phyloP scores from a whole-genome alignment of 495 filamentous ascomycete species.

The Wilcoxina mikolae region DNA sequence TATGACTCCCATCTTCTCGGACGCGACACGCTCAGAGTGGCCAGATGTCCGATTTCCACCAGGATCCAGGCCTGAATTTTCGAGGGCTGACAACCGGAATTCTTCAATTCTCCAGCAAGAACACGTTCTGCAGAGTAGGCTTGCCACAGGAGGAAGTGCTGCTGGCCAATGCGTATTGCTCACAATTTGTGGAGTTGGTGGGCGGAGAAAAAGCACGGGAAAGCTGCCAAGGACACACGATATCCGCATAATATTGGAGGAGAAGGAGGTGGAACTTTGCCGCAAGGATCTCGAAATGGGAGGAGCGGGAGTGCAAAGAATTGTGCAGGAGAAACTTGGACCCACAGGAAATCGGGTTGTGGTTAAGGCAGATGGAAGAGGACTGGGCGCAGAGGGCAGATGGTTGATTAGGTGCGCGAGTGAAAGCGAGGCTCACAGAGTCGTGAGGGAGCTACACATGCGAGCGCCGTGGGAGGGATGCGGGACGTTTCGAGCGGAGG shows the following conservation, averaged over 20 bases:
- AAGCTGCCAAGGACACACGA: conserved; percentile 24
- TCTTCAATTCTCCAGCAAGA: conserved; percentile 1
- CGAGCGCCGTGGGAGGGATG: conserved; percentile 13
- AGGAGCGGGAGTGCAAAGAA: conserved; percentile 14
- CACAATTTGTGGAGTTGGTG: neutral
- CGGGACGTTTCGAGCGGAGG: conserved; percentile 23
- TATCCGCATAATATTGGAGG: conserved; percentile 16
- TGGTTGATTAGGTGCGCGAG: conserved; percentile 21
- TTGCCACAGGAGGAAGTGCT: neutral
- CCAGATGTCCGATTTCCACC: conserved; percentile 12
- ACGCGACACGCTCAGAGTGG: neutral
- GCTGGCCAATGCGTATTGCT: conserved; percentile 1
- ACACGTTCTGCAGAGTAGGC: conserved; percentile 8
- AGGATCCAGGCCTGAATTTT: conserved; percentile 15
- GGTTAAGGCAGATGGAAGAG: conserved; percentile 21
- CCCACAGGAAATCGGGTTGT: conserved; percentile 9
- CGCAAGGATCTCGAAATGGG: conserved; percentile 9
- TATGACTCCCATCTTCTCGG: neutral
- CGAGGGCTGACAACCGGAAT: neutral
- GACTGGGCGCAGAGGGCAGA: conserved; percentile 18
- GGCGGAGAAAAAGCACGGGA: conserved; percentile 5
- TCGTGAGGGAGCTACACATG: conserved; percentile 18
- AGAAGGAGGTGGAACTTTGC: conserved; percentile 16
- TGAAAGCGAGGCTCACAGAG: conserved; percentile 21
- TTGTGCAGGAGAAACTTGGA: conserved; percentile 11